Evolutionary conservation across 1,284 basidiomycete species (phyloP), one percentile per base, ranked within the genome.

Genomic region (Sutorius eximius): DNA sequence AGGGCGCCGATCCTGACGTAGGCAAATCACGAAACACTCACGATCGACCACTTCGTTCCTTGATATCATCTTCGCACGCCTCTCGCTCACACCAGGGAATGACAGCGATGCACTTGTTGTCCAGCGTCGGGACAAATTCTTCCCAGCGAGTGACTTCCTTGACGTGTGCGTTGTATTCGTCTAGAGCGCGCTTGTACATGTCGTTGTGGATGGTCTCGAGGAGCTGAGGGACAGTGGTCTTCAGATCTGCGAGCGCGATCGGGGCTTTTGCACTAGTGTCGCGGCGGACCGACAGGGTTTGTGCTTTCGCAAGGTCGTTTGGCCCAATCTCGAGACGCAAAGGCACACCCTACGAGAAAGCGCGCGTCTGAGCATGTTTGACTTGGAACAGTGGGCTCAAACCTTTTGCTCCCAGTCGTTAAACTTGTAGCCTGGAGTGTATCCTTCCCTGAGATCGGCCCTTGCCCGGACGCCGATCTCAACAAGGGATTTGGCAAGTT

Each of bases 391-490:
- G 5, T 0, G 37, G 42, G 27, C 10, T 36, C 37, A 60, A 59
- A 88, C 91, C 82, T 95, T 93, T 76, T 97, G 89, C 78, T 99
- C 97, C 95, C 96, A 98, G 71, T 98, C 93, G 73, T 98, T 98
- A 79, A 98, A 99, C 78, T 99, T 99, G 80, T 89, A 99, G 43
- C 96, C 96, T 15, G 96, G 96, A 46, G 94, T 98, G 77, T 99
- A 97, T 27, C 91, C 93, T 18, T 98, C 96, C 52, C 96, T 80
- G 61, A 95, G 77, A 75, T 99, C 97, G 1, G 92, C 92, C 75
- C 90, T 93, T 44, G 92, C 92, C 59, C 90, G 83, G 60, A 99
- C 76, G 45, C 87, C 95, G 11, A 78, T 82, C 61, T 84, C 86
- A 71, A 82, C 82, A 64, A 93, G 77, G 53, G 77, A 81, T 69